phyloP scores from a whole-genome alignment of 306 rosid species.

The Sindora glabra region DNA sequence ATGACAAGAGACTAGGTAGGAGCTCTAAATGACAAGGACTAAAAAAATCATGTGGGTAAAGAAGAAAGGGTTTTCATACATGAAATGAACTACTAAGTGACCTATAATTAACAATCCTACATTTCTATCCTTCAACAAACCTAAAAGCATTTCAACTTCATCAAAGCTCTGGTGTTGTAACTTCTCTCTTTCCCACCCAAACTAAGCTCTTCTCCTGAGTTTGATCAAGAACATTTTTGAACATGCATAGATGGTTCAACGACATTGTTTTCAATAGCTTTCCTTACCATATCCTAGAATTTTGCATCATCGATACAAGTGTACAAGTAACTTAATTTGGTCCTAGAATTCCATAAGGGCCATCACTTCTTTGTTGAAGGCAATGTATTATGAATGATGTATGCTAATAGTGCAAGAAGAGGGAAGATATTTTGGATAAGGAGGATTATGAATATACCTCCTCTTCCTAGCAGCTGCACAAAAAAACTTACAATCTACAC shows the following conservation, averaged over 20 bases:
- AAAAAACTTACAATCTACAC: slow-evolving; percentile 82
- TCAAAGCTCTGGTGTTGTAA: slow-evolving; percentile 91
- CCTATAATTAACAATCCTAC: slow-evolving; percentile 81
- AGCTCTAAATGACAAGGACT: slow-evolving; percentile 11
- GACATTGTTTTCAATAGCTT: slow-evolving; percentile 51
- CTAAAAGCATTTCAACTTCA: slow-evolving; percentile 80
- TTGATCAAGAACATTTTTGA: slow-evolving; percentile 59
- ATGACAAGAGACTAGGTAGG: slow-evolving; percentile 49
- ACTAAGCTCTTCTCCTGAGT: slow-evolving; percentile 90
- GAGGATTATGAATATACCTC: slow-evolving; percentile 90
- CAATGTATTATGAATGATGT: slow-evolving; percentile 59
- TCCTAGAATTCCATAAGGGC: slow-evolving; percentile 87
- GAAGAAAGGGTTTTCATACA: slow-evolving; percentile 32
- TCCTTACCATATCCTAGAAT: slow-evolving; percentile 61
- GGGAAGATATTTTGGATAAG: slow-evolving; percentile 64
- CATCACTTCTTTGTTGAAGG: slow-evolving; percentile 89
- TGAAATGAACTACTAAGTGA: slow-evolving; percentile 97
- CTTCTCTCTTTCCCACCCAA: slow-evolving; percentile 96
- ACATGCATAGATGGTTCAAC: slow-evolving; percentile 47
- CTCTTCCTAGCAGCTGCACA: slow-evolving; percentile 92
- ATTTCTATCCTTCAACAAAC: slow-evolving; percentile 90
- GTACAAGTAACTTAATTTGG: slow-evolving; percentile 69
- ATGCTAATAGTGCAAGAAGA: slow-evolving; percentile 67
- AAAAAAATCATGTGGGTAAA: not conserved
- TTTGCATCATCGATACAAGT: slow-evolving; percentile 67